These are phyloP conservation scores for Phytophthora pini DNA, from an alignment of 352 stramenopile species.

Conservation along the genomic window DNA sequence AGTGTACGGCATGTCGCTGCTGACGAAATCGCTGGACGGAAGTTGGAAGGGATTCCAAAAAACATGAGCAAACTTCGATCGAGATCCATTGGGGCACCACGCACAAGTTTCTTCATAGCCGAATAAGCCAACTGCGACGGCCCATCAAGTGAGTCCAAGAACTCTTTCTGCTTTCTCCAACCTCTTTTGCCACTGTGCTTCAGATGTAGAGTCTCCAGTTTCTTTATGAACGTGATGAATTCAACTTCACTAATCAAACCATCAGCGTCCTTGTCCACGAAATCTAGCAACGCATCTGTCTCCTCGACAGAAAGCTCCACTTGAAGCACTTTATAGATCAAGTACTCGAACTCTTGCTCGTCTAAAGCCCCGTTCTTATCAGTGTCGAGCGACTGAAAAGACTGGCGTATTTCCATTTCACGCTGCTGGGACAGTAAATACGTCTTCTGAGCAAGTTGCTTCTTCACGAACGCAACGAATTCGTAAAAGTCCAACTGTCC, in stretches of 20 bases:
- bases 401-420: constrained; percentile 79
- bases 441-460: constrained; percentile 59
- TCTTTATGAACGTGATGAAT: constrained; percentile 80
- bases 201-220: constrained; percentile 63
- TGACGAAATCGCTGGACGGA: constrained; percentile 70
- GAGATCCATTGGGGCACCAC: constrained; percentile 68
- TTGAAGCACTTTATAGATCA: constrained; percentile 77
- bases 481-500: constrained; percentile 79
- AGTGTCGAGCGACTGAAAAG: constrained; percentile 71
- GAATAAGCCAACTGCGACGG: constrained; percentile 60
- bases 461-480: constrained; percentile 75
- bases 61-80: constrained; percentile 77
- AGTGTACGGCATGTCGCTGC: constrained; percentile 52
- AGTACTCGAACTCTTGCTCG: constrained; percentile 78
- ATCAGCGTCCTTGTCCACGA: constrained; percentile 68
- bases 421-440: constrained; percentile 63
- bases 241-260: constrained; percentile 71
- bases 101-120: constrained; percentile 81
- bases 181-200: constrained; percentile 36
- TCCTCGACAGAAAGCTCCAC: constrained; percentile 80
- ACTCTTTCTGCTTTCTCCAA: constrained; percentile 38
- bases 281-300: constrained; percentile 73
- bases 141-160: constrained; percentile 49
- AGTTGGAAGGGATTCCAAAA: constrained; percentile 84
- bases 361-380: constrained; percentile 75